Conservation (phyloP, 75 land plant species). For the Selaginella tamariscina region DNA sequence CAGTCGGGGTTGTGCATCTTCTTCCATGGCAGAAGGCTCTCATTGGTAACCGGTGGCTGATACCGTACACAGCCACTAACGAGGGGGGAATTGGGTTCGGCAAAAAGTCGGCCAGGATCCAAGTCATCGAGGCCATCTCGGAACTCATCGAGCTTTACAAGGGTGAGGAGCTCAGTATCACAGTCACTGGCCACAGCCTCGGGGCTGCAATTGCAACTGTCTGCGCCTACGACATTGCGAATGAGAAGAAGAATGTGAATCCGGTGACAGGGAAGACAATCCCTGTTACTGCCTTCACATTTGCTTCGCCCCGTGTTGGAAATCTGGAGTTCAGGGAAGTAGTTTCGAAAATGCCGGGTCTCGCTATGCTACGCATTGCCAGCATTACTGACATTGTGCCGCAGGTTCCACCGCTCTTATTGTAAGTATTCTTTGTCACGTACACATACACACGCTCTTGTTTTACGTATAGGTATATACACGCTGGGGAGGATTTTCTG, state of each 20-base stretch:
- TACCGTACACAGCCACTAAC: neutral
- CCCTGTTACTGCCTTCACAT: slow-evolving; percentile 4
- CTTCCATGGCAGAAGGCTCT: neutral
- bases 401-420: neutral
- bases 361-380: neutral
- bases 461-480: neutral
- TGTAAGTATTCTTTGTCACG: too few species aligned
- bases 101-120: neutral
- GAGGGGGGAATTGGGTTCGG: neutral
- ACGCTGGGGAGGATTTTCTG: neutral
- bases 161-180: slow-evolving; percentile 7
- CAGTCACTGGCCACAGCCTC: slow-evolving; percentile 6
- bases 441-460: too few species aligned
- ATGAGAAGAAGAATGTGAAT: slow-evolving; percentile 1
- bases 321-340: neutral
- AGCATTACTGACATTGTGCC: neutral
- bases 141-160: neutral
- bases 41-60: neutral
- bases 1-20: neutral
- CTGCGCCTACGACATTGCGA: slow-evolving; percentile 10
- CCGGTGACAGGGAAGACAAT: neutral
- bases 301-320: neutral
- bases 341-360: neutral
- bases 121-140: neutral
- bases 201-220: slow-evolving; percentile 4